Conservation (phyloP, 2,329 filamentous ascomycete genomes). For the Pseudopyricularia cyperi region DNA sequence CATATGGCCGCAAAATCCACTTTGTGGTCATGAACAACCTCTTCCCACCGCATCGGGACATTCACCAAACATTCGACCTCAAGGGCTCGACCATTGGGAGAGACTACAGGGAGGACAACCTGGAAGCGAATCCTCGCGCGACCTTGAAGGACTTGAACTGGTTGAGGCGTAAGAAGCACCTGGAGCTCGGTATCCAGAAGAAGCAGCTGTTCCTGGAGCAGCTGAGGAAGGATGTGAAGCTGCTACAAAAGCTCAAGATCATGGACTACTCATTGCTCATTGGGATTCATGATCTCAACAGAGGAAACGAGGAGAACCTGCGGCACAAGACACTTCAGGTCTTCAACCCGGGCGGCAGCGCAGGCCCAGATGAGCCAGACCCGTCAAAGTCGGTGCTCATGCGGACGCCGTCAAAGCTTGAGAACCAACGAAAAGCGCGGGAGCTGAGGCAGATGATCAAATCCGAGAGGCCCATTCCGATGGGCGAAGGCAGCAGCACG, state of each 20-base stretch:
- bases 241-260: slow-evolving; percentile 81
- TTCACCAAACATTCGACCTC: slow-evolving; percentile 91
- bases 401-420: slow-evolving; percentile 85
- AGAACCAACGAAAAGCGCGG: slow-evolving; percentile 79
- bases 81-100: slow-evolving; percentile 93
- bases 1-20: slow-evolving; percentile 95
- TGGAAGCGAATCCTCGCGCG: slow-evolving; percentile 79
- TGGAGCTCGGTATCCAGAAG: slow-evolving; percentile 83
- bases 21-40: slow-evolving; percentile 99
- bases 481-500: slow-evolving; percentile 67
- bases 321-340: slow-evolving; percentile 82
- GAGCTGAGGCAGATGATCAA: slow-evolving; percentile 89
- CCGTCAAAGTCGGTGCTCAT: slow-evolving; percentile 51
- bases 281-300: slow-evolving; percentile 80
- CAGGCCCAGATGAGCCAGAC: slow-evolving; percentile 42
- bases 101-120: slow-evolving; percentile 77
- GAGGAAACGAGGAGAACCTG: slow-evolving; percentile 91
- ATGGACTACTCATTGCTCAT: slow-evolving; percentile 98
- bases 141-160: slow-evolving; percentile 97
- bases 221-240: slow-evolving; percentile 71
- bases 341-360: slow-evolving; percentile 69
- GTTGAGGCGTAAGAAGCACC: slow-evolving; percentile 69
- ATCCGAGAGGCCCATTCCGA: slow-evolving; percentile 82
- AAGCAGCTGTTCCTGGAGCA: slow-evolving; percentile 82
- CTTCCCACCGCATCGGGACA: slow-evolving; percentile 92